Evolutionary conservation across 2,329 filamentous ascomycete genomes (phyloP).

Genomic region (Hypoxylon sp.): DNA sequence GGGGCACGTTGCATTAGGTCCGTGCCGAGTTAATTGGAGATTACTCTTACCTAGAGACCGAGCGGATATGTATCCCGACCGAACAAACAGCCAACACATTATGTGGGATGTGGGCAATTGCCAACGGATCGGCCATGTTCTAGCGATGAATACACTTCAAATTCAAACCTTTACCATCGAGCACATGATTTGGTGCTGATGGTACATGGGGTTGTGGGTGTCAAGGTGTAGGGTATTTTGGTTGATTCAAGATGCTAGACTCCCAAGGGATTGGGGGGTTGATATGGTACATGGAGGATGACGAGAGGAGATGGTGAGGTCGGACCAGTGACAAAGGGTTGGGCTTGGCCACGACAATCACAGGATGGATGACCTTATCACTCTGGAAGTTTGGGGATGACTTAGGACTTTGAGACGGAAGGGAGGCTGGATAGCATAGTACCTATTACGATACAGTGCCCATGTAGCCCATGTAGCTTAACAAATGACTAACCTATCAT

Average conservation of each 20-base stretch:
- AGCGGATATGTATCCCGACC: constrained; percentile 27
- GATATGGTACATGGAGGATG: constrained; percentile 28
- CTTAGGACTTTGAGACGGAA: constrained; percentile 7
- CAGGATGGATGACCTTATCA: constrained; percentile 30
- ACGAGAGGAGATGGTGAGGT: constrained; percentile 32
- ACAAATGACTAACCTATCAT: constrained; percentile 53
- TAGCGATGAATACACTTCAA: constrained; percentile 21
- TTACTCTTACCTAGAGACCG: constrained; percentile 17
- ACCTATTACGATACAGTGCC: constrained; percentile 13
- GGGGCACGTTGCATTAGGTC: constrained; percentile 34
- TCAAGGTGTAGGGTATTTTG: constrained; percentile 15
- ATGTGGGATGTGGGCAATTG: constrained; percentile 22
- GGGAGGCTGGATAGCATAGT: constrained; percentile 26
- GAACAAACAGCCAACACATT: constrained; percentile 27
- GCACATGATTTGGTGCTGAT: constrained; percentile 8
- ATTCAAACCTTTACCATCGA: constrained; percentile 16
- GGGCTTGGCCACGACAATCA: constrained; percentile 23
- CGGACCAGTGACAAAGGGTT: constrained; percentile 37
- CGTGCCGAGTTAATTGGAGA: constrained; percentile 34
- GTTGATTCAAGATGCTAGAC: constrained; percentile 9
- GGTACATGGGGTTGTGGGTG: constrained; percentile 19
- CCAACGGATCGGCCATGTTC: constrained; percentile 12
- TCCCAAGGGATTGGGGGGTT: constrained; percentile 7
- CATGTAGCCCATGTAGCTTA: constrained; percentile 49
- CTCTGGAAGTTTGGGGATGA: constrained; percentile 2